Evolutionary conservation across 2,329 filamentous ascomycete genomes (phyloP), one percentile per base, ranked within the genome.

Genomic region (Ophiocordyceps robertsii): DNA sequence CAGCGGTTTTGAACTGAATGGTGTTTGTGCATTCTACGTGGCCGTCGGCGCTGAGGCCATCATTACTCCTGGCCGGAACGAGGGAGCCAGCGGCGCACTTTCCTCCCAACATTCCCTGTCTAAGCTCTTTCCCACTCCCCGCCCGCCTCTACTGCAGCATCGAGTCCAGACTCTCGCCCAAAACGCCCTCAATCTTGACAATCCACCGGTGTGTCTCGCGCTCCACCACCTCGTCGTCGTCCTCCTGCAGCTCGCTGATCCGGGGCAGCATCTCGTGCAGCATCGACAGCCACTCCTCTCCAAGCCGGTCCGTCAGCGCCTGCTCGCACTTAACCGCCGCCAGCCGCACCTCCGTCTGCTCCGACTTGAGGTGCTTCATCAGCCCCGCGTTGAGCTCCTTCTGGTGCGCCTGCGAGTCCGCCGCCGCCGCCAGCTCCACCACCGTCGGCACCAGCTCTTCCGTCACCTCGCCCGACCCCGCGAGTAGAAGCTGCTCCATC

Each of bases 231-330:
- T 96, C 92, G 56, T 96, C 89, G 51, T 96, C 92, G 59, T 98
- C 92, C 58, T 98, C 92, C 65, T 95, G 83, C 55, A 95, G 62
- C 67, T 98, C 92, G 55, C 86, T 93, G 53, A 99, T 95, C 49
- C 90, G 86, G 17, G 93, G 90, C 59, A 98, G 66, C 83, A 95
- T 96, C 72, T 98, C 92, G 0, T 90, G 87, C 57, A 96, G 62
- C 67, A 93, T 75, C 1, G 80, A 76, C 46, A 98, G 65, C 92
- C 92, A 98, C 57, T 98, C 92, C 60, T 96, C 89, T 45, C 89
- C 89, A 24, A 96, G 65, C 39, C 77, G 71, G 51, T 84, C 78
- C 12, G 88, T 93, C 48, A 96, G 68, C 13, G 73, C 75, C 57
- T 88, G 82, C 66, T 96, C 78, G 51, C 82, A 82, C 62, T 80